Evolutionary conservation across 768 basidiomycete species (phyloP).

Genomic region (Boletus sp.): DNA sequence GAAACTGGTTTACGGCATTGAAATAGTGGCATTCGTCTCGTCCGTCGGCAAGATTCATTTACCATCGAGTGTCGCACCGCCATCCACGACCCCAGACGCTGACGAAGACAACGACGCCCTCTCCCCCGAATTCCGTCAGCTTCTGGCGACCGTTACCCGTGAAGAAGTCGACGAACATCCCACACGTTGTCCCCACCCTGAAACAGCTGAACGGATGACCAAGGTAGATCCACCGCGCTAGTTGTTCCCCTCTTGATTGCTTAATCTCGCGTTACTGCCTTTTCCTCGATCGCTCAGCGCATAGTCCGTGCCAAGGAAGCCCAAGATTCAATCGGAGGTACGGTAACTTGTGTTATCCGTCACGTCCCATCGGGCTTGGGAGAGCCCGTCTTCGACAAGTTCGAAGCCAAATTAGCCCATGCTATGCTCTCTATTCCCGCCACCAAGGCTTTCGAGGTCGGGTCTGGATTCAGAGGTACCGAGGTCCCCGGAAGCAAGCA

Average conservation of each 20-base stretch:
- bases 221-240: conserved; percentile 46
- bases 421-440: conserved; percentile 99
- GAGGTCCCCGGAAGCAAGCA: conserved; percentile 91
- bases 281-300: conserved; percentile 48
- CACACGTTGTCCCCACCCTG: conserved; percentile 87
- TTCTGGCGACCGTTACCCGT: conserved; percentile 77
- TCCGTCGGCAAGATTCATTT: conserved; percentile 92
- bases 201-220: conserved; percentile 89
- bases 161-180: conserved; percentile 83
- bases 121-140: conserved; percentile 75
- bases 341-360: conserved; percentile 93
- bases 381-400: conserved; percentile 98
- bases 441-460: conserved; percentile 97
- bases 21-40: conserved; percentile 96
- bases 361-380: conserved; percentile 88
- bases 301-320: conserved; percentile 91
- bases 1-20: conserved; percentile 79
- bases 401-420: conserved; percentile 92
- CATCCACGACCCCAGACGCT: conserved; percentile 39
- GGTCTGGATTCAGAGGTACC: conserved; percentile 93
- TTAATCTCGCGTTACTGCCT: conserved; percentile 14
- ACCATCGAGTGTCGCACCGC: conserved; percentile 47
- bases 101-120: conserved; percentile 67
- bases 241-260: conserved; percentile 32
- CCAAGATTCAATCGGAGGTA: conserved; percentile 96